phyloP scores from a whole-genome alignment of 768 basidiomycete genomes.

The Lentinus brumalis region DNA sequence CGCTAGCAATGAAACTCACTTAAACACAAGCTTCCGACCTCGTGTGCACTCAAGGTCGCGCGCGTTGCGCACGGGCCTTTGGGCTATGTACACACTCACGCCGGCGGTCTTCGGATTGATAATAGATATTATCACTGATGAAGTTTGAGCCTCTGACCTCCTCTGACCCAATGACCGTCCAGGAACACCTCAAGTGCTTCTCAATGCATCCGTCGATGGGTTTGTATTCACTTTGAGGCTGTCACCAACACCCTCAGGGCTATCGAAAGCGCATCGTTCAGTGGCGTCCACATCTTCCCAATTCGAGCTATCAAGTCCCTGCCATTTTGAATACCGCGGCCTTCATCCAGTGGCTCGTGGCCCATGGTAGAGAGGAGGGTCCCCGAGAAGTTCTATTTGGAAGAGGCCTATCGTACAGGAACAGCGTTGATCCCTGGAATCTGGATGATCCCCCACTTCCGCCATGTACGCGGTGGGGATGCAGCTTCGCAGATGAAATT shows the following conservation, averaged over 20 bases:
- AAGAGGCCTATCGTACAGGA: too few species aligned
- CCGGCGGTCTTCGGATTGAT: not conserved
- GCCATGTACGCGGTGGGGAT: too few species aligned
- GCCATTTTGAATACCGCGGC: too few species aligned
- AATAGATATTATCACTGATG: not conserved
- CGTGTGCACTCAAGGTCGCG: too few species aligned
- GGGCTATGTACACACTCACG: not conserved
- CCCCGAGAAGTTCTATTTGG: too few species aligned
- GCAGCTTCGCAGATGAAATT: too few species aligned
- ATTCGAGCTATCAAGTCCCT: too few species aligned
- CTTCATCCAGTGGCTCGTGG: too few species aligned
- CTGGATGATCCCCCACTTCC: too few species aligned
- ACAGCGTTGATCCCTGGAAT: too few species aligned
- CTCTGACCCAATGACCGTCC: not conserved
- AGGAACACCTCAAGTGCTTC: not conserved
- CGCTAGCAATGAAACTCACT: slow-evolving; percentile 10
- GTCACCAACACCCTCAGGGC: not conserved
- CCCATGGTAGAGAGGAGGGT: too few species aligned
- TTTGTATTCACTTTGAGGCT: not conserved
- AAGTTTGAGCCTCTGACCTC: not conserved
- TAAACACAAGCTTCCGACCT: not conserved
- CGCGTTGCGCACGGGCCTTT: too few species aligned
- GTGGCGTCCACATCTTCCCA: not conserved
- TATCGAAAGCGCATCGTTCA: not conserved
- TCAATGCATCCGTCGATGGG: not conserved